Conservation (phyloP, 768 basidiomycete genomes). For the Hysterangium stoloniferum region DNA sequence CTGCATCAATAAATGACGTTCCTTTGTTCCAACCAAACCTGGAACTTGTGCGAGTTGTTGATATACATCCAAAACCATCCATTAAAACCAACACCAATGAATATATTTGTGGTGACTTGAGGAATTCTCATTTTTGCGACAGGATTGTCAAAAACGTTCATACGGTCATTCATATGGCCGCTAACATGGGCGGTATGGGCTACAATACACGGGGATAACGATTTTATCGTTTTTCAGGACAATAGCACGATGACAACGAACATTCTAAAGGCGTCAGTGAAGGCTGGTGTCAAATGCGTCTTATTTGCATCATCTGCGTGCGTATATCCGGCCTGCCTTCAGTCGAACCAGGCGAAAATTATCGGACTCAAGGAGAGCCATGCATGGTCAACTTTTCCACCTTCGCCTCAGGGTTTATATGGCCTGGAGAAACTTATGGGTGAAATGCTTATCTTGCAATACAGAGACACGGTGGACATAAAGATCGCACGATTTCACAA, state of each 20-base stretch:
- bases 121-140: slow-evolving; percentile 33
- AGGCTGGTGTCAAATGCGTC: slow-evolving; percentile 35
- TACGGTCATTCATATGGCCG: slow-evolving; percentile 49
- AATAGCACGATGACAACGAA: slow-evolving; percentile 46
- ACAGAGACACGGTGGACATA: slow-evolving; percentile 27
- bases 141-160: slow-evolving; percentile 32
- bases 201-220: slow-evolving; percentile 46
- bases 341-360: slow-evolving; percentile 25
- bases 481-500: slow-evolving; percentile 53
- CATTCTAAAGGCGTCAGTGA: slow-evolving; percentile 32
- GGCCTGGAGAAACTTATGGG: slow-evolving; percentile 50
- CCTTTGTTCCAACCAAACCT: no score
- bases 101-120: slow-evolving; percentile 37
- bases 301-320: slow-evolving; percentile 55
- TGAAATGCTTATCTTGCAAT: slow-evolving; percentile 36
- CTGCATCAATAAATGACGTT: no score
- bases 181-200: slow-evolving; percentile 61
- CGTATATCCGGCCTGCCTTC: slow-evolving; percentile 43
- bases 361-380: slow-evolving; percentile 41
- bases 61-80: no score
- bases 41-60: no score
- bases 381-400: slow-evolving; percentile 31
- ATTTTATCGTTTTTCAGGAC: slow-evolving; percentile 38
- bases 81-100: no score
- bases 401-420: slow-evolving; percentile 47